These are phyloP conservation scores for Leccinum fallax DNA, from an alignment of 1,284 basidiomycete genomes.

Conservation along the genomic window DNA sequence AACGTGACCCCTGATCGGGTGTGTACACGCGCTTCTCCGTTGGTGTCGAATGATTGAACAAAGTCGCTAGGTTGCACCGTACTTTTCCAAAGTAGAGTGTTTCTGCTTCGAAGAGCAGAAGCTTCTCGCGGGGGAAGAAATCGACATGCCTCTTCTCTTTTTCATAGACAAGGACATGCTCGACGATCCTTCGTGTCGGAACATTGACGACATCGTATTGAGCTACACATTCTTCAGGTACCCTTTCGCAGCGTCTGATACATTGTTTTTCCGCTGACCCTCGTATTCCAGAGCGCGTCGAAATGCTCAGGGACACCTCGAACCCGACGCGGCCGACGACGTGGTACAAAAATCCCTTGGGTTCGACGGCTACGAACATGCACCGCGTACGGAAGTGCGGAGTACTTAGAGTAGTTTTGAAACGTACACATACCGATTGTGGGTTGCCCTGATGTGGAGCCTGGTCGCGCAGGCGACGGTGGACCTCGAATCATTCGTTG, in stretches of 20 bases:
- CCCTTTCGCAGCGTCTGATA: neutral
- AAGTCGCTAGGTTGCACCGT: constrained; percentile 83
- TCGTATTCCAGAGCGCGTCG: constrained; percentile 63
- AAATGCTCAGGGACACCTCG: constrained; percentile 79
- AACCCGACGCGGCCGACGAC: constrained; percentile 83
- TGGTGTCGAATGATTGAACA: neutral
- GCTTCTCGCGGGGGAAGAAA: constrained; percentile 92
- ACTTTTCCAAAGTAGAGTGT: constrained; percentile 99
- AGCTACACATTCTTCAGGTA: constrained; percentile 98
- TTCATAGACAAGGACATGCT: constrained; percentile 98
- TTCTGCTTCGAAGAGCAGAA: constrained; percentile 99
- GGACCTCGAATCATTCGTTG: neutral
- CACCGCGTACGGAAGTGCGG: constrained; percentile 30
- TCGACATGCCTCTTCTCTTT: constrained; percentile 98
- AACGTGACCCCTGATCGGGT: constrained; percentile 94
- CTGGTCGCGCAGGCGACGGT: neutral
- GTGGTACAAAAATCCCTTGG: constrained; percentile 78
- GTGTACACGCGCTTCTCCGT: constrained; percentile 32
- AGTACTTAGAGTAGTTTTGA: neutral
- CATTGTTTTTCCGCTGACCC: constrained; percentile 2
- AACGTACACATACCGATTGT: neutral
- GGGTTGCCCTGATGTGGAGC: neutral
- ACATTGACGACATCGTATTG: constrained; percentile 89
- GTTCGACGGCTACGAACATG: constrained; percentile 64
- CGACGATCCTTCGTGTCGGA: constrained; percentile 86